Evolutionary conservation across 2,329 filamentous ascomycete species (phyloP).

Genomic region (Diplocarpon mali): DNA sequence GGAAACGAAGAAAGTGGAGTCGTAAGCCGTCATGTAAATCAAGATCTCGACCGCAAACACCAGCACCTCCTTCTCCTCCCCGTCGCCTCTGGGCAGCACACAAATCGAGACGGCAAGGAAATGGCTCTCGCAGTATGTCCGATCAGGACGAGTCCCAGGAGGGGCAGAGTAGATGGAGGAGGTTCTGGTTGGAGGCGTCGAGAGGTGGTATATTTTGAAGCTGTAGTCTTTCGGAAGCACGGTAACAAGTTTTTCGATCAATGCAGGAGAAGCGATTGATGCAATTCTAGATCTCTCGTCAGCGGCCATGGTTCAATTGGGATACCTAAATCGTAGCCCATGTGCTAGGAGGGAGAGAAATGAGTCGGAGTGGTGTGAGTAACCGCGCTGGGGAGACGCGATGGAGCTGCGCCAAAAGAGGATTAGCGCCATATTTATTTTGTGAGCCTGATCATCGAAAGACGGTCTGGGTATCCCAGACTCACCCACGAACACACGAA

Average conservation of each 20-base stretch:
- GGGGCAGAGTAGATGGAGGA: constrained; percentile 71
- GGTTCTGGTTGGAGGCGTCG: constrained; percentile 66
- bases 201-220: constrained; percentile 76
- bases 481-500: not conserved
- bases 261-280: constrained; percentile 19
- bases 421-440: constrained; percentile 17
- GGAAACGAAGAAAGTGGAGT: constrained; percentile 85
- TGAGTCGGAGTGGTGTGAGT: not conserved
- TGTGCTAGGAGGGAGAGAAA: constrained; percentile 1
- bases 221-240: constrained; percentile 40
- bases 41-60: constrained; percentile 79
- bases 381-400: constrained; percentile 9
- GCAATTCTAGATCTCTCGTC: constrained; percentile 13
- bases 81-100: constrained; percentile 14
- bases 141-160: constrained; percentile 58
- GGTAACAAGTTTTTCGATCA: constrained; percentile 22
- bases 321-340: constrained; percentile 14
- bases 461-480: not conserved
- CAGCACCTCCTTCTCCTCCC: constrained; percentile 38
- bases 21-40: constrained; percentile 69
- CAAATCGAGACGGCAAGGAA: constrained; percentile 51
- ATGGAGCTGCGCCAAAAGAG: constrained; percentile 7
- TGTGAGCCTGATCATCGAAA: constrained; percentile 6
- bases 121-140: constrained; percentile 80
- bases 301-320: constrained; percentile 24